Evolutionary conservation across 305 asterid genomes (phyloP), one percentile per base, ranked within the genome.

Genomic region (Withania somnifera): DNA sequence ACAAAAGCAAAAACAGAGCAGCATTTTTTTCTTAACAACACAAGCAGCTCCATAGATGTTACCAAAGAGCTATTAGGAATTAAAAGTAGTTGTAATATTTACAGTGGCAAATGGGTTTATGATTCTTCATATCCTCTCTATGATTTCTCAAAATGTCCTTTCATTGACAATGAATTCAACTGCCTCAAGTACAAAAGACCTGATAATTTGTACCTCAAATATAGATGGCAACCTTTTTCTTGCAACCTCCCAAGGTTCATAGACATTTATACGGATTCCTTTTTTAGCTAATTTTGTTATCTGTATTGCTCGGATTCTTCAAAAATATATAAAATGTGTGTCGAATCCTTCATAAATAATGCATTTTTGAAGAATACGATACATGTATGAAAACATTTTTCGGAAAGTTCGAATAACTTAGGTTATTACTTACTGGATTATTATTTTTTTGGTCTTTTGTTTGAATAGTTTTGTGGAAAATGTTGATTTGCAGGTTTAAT

Each of bases 221-320:
- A 94, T 69, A 83, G 98, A 61, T 95, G 99, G 99, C 97, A 95
- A 82, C 99, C 99, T 7, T 91, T 84, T 84, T 91, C 96, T 15
- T 95, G 99, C 84, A 87, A 89, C 42, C 85, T 94, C 2, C 97
- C 94, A 15, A 89, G 98, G 99, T 94, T 30, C 5, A 3, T 15
- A 64, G 4, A 63, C 77, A 52, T 6, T 11, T 3, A 75, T 75
- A 40, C 76, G 24, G 76, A 63, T 53, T 8, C 6, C 24, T 22
- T 22, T 64, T 71, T 19, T 52, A 15, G 45, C 13, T 11, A 34
- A 14, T 17, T 15, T 28, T 78, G 15, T 15, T 36, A 36, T 3
- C 1, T 36, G 6, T 36, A 7, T 36, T 3, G 40, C 40, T 36
- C 40, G 6, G 0, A 36, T 0, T 36, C 40, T 36, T 36, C 6